Evolutionary conservation across 2,329 filamentous ascomycete genomes (phyloP).

Genomic region (Elsinoe perseae): DNA sequence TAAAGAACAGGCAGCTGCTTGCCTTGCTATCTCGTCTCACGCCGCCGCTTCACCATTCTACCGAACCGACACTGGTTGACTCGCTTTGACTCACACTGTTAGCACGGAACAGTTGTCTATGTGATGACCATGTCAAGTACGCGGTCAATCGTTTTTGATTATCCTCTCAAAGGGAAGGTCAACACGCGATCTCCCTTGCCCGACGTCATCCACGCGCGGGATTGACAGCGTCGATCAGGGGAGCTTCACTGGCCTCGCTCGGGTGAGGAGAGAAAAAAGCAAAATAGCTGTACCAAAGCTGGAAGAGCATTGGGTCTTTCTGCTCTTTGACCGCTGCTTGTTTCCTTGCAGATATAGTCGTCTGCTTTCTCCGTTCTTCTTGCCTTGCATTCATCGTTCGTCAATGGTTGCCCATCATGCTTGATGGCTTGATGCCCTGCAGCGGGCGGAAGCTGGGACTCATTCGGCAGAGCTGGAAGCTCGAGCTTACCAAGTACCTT

Average conservation of each 20-base stretch:
- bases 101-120: background rate
- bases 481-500: no score
- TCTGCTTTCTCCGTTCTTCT: background rate
- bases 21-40: background rate
- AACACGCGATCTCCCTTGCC: background rate
- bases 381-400: background rate
- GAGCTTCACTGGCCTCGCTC: background rate
- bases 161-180: background rate
- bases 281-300: background rate
- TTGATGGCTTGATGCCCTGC: background rate
- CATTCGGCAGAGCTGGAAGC: background rate
- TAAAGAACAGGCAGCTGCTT: background rate
- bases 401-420: background rate
- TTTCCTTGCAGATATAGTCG: background rate
- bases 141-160: background rate
- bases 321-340: background rate
- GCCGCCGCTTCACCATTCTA: background rate
- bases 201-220: background rate
- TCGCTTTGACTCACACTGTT: background rate
- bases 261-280: background rate
- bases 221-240: background rate
- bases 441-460: background rate
- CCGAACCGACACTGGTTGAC: background rate
- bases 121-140: background rate
- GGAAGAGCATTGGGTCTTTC: no score